Evolutionary conservation across 1,139 yeast genomes (phyloP), one percentile per base, ranked within the genome.

Genomic region (Candida glucosophila): DNA sequence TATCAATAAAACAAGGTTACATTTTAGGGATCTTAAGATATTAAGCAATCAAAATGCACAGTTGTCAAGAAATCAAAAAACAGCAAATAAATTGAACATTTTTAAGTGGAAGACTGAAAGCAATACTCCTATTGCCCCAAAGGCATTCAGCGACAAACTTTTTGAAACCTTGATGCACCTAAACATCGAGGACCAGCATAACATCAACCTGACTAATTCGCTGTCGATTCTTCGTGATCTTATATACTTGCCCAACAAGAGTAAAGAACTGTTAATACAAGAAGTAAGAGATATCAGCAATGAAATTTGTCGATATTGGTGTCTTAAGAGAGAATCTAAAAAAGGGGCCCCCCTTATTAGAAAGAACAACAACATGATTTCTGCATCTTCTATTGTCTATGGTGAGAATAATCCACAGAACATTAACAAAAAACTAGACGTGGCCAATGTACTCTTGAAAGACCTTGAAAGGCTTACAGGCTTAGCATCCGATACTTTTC

Each of bases 231-330:
- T 41, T 11, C 29, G 29, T 16, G 44, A 36, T 12, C 31, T 41
- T 19, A 43, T 34, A 5, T 34, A 33, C 17, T 32, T 42, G 20
- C 53, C 58, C 2, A 44, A 45, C 22, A 29, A 52, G 15, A 37
- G 53, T 11, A 50, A 43, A 25, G 46, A 42, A 15, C 44, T 38
- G 15, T 42, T 44, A 15, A 32, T 37, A 12, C 42, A 43, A 3
- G 65, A 63, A 24, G 33, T 59, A 5, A 50, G 54, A 6, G 36
- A 40, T 2, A 49, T 73, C 8, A 55, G 80, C 5, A 53, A 63
- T 21, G 71, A 71, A 23, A 45, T 85, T 12, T 77, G 92, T 36
- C 72, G 76, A 34, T 85, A 83, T 43, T 88, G 95, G 95, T 73
- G 90, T 14, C 60, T 86, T 53, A 86, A 88, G 48, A 58, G 93